Conservation (phyloP, 1,284 basidiomycete species). For the Inonotus obliquus region DNA sequence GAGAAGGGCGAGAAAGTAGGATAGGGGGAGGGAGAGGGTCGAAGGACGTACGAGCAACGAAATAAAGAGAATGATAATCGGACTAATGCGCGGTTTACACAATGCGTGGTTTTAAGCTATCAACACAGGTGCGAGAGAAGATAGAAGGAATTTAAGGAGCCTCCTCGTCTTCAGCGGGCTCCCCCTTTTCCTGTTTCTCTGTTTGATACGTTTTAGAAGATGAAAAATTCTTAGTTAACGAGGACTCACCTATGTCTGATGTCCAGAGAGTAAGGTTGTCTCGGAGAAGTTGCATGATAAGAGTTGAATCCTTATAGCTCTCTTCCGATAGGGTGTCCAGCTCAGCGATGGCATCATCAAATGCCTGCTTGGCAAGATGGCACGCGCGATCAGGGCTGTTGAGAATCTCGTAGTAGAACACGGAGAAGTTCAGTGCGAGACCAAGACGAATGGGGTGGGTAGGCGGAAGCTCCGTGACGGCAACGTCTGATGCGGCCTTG, state of each 20-base stretch:
- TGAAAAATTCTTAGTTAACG: neutral
- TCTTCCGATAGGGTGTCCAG: constrained; percentile 99
- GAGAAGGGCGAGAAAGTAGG: neutral
- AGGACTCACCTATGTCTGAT: constrained; percentile 82
- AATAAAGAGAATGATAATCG: constrained; percentile 7
- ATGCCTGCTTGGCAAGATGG: constrained; percentile 99
- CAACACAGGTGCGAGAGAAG: constrained; percentile 12
- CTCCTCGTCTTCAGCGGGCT: constrained; percentile 55
- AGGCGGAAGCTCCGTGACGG: constrained; percentile 95
- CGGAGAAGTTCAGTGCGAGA: constrained; percentile 99
- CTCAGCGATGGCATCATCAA: constrained; percentile 99
- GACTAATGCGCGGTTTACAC: constrained; percentile 10
- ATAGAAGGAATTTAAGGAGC: constrained; percentile 30
- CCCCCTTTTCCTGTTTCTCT: constrained; percentile 71
- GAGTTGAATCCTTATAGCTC: constrained; percentile 98
- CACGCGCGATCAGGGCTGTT: constrained; percentile 99
- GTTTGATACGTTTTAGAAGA: constrained; percentile 26
- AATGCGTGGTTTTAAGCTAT: constrained; percentile 14
- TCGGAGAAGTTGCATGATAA: constrained; percentile 99
- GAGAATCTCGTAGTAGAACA: constrained; percentile 99
- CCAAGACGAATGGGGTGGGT: constrained; percentile 99
- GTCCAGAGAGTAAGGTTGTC: constrained; percentile 99
- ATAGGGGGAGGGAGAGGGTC: neutral
- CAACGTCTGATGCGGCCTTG: constrained; percentile 99
- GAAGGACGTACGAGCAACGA: constrained; percentile 11